Evolutionary conservation across 495 filamentous ascomycete genomes (phyloP), one percentile per base, ranked within the genome.

Genomic region (Cercophora newfieldiana): DNA sequence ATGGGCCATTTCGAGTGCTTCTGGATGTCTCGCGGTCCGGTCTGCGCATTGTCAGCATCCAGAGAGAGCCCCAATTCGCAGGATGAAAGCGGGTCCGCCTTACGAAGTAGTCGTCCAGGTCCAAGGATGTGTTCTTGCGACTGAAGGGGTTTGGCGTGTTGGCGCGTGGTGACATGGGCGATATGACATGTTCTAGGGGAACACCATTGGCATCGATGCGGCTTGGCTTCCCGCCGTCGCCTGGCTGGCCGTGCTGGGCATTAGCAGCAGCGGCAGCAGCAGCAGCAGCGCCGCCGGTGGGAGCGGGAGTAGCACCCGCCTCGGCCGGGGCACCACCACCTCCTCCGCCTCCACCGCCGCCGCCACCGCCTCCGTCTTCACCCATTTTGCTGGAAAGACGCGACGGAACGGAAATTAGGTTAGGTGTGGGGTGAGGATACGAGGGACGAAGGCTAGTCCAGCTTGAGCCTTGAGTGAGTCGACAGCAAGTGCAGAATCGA

Each of bases 1-100:
- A 88, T 84, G 18, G 92, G 92, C 81, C 90, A 88, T 85, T 91
- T 94, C 14, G 91, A 93, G 72, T 94, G 91, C 59, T 85, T 85
- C 29, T 89, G 81, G 31, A 91, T 82, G 72, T 93, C 88, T 31
- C 90, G 82, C 50, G 92, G 92, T 3, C 87, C 86, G 24, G 79
- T 80, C 81, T 83, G 54, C 56, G 22, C 1, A 16, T 18, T 29
- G 59, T 61, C 22, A 61, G 47, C 33, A 28, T 26, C 22, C n/a
- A n/a, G n/a, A n/a, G n/a, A n/a, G 22, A 30, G 19, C 22, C 24
- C 22, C 26, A 18, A 30, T 6, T 7, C 10, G 16, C 7, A 57
- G n/a, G 54, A 26, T 19, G 54, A 44, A 44, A 68, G 22, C 25
- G 18, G 22, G 24, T 26, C 16, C 14, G 24, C 18, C 82, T 1